phyloP scores from a whole-genome alignment of 768 basidiomycete genomes.

The Lepiota venenata region DNA sequence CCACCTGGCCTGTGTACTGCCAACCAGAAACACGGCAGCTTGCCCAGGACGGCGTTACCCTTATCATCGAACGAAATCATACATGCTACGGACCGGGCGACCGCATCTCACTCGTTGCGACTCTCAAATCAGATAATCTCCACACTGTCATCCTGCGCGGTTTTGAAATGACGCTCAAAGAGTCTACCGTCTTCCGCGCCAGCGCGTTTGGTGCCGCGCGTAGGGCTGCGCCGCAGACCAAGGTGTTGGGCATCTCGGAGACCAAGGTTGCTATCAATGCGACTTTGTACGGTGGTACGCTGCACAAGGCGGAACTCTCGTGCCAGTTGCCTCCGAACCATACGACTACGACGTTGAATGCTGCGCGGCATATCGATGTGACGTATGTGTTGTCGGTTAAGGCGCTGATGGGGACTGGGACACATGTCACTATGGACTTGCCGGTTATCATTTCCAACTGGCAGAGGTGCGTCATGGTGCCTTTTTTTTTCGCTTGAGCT shows the following conservation, averaged over 20 bases:
- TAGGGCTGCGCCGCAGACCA: constrained; percentile 56
- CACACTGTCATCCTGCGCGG: constrained; percentile 74
- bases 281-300: constrained; percentile 70
- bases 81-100: constrained; percentile 89
- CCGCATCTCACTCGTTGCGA: constrained; percentile 66
- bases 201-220: constrained; percentile 52
- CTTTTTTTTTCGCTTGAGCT: neutral
- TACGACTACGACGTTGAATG: constrained; percentile 76
- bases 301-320: constrained; percentile 69
- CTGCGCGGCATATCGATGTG: constrained; percentile 84
- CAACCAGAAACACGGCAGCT: constrained; percentile 72
- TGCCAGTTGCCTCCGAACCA: constrained; percentile 71
- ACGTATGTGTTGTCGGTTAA: constrained; percentile 75
- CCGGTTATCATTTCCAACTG: constrained; percentile 84
- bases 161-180: constrained; percentile 78
- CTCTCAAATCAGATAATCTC: constrained; percentile 66
- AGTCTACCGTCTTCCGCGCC: constrained; percentile 72
- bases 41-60: constrained; percentile 63
- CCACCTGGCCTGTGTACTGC: constrained; percentile 89
- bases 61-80: constrained; percentile 70
- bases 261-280: constrained; percentile 69
- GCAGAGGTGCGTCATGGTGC: constrained; percentile 58
- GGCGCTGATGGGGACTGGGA: constrained; percentile 69
- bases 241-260: constrained; percentile 56
- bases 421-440: constrained; percentile 65